These are phyloP conservation scores for Fusarium anthophilum DNA, from an alignment of 2,329 filamentous ascomycete genomes.

Conservation along the genomic window DNA sequence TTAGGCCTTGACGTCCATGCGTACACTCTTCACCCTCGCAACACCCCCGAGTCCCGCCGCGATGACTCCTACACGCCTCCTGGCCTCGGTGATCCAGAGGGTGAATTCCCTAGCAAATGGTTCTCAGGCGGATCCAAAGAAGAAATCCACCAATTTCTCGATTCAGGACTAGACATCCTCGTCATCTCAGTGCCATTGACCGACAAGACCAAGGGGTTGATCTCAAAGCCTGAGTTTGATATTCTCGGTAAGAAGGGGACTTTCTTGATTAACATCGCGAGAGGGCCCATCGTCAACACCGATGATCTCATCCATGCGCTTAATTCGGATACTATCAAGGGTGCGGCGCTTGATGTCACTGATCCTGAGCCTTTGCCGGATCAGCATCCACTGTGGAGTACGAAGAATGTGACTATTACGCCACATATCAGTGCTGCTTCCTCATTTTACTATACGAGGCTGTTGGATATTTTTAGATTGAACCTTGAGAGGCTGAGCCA, in stretches of 20 bases:
- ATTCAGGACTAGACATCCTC: slow-evolving; percentile 61
- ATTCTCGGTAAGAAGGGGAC: slow-evolving; percentile 58
- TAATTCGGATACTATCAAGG: slow-evolving; percentile 55
- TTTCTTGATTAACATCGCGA: slow-evolving; percentile 76
- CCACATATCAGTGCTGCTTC: slow-evolving; percentile 59
- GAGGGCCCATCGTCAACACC: slow-evolving; percentile 62
- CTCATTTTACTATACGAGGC: slow-evolving; percentile 51
- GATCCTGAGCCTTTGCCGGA: slow-evolving; percentile 80
- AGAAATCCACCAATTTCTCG: slow-evolving; percentile 61
- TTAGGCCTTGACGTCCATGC: slow-evolving; percentile 79
- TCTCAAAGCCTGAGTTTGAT: slow-evolving; percentile 61
- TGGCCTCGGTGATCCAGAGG: slow-evolving; percentile 67
- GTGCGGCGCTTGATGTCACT: slow-evolving; percentile 81
- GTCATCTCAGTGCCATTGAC: slow-evolving; percentile 64
- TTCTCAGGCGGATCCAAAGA: slow-evolving; percentile 56
- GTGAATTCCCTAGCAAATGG: slow-evolving; percentile 60
- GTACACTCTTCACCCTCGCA: slow-evolving; percentile 76
- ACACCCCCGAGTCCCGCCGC: slow-evolving; percentile 69
- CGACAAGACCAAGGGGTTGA: slow-evolving; percentile 55
- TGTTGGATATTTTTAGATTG: slow-evolving; percentile 53
- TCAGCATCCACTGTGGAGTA: slow-evolving; percentile 74
- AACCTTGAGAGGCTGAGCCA: slow-evolving; percentile 53
- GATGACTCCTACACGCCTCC: slow-evolving; percentile 75
- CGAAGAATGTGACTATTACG: slow-evolving; percentile 73
- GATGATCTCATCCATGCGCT: slow-evolving; percentile 71